These are phyloP conservation scores for Dictyostelium capitatum DNA, from an alignment of 78 protist species.

Conservation along the genomic window DNA sequence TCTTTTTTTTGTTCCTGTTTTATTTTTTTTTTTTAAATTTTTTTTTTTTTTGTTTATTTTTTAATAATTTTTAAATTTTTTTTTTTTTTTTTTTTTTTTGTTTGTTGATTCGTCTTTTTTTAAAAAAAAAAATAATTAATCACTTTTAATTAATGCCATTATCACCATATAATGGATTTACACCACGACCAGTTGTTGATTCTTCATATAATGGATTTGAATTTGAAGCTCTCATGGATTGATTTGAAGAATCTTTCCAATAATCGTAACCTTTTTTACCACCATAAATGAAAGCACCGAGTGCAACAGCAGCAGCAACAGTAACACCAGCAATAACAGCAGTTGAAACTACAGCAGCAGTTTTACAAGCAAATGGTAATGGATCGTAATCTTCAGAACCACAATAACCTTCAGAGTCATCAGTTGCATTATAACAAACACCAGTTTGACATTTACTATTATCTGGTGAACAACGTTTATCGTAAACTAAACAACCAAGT, in stretches of 20 bases:
- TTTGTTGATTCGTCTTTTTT: too few species aligned
- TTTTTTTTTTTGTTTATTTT: too few species aligned
- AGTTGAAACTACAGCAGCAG: conserved; percentile 28
- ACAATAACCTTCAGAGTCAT: not conserved
- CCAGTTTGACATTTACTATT: conserved; percentile 35
- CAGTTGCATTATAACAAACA: conserved; percentile 11
- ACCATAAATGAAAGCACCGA: conserved; percentile 21
- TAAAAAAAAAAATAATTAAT: too few species aligned
- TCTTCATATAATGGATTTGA: conserved; percentile 42
- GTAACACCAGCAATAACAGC: conserved; percentile 54
- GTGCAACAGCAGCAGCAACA: conserved; percentile 42
- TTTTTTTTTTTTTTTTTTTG: too few species aligned
- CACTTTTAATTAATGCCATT: too few species aligned
- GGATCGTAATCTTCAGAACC: conserved; percentile 14
- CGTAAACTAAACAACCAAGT: conserved; percentile 27
- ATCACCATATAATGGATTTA: conserved; percentile 27
- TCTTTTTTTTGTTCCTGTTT: too few species aligned
- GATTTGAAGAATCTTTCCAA: conserved; percentile 26
- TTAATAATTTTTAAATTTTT: too few species aligned
- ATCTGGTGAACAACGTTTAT: conserved; percentile 17
- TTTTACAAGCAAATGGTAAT: conserved; percentile 16
- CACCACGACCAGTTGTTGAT: conserved; percentile 11
- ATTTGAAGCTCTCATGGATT: conserved; percentile 3
- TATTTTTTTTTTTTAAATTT: too few species aligned
- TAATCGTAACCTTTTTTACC: conserved; percentile 61